Evolutionary conservation across 2,329 filamentous ascomycete genomes (phyloP), one percentile per base, ranked within the genome.

Genomic region (Claviceps sp.): DNA sequence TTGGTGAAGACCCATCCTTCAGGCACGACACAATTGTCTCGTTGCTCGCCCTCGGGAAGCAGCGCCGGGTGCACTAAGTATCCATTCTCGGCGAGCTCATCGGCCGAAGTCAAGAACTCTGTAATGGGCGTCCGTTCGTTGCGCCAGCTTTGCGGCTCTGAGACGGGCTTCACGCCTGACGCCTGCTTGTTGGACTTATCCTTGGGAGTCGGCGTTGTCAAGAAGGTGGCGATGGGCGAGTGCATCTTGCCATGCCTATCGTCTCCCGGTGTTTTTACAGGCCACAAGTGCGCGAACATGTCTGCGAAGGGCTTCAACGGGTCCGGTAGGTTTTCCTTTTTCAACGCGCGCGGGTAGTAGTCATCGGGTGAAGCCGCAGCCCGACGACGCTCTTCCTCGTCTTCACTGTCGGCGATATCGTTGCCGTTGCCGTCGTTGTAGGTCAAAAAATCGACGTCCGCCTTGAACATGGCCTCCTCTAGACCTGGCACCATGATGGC

Each of bases 401-500:
- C 58, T 22, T 64, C 59, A 48, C 60, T 22, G 11, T 43, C 13
- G 13, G 6, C 19, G 4, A 0, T 19, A 3, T 3, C 6, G 41
- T 24, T 19, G 19, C 41, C 5, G 4, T 24, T 24, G 19, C 41
- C 51, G 51, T 44, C 63, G 44, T 73, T 71, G 60, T 74, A 80
- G 1, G 63, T 68, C 10, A 67, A 63, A 48, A 75, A 75, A 56
- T 81, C 69, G 40, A 76, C 72, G 40, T 68, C 63, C 13, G 79
- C 75, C 65, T 85, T 80, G 69, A 97, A 95, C 86, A 97, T 93
- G 56, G 82, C 85, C 61, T 88, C 80, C 64, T 97, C 91, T 24
- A 98, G 70, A 0, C 93, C 93, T 11, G 93, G 93, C 11, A 96
- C 82, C 86, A 96, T 91, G 58, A 98, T 72, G 42, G 87, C 80